These are phyloP conservation scores for Salix arbutifolia DNA, from an alignment of 345 rosid species.

Conservation along the genomic window DNA sequence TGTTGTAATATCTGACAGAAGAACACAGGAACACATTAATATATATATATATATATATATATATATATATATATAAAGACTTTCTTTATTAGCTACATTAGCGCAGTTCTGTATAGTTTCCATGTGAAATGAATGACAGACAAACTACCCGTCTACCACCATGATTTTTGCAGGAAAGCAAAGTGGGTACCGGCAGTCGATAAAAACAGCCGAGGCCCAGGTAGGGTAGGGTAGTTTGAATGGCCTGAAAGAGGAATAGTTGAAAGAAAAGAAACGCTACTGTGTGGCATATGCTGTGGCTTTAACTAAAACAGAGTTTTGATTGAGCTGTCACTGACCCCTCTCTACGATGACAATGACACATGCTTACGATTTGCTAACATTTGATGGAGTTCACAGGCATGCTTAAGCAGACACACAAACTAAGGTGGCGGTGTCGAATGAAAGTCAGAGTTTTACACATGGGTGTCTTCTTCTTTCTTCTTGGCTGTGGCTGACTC, in stretches of 20 bases:
- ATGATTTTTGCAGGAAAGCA: constrained; percentile 6
- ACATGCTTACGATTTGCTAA: constrained; percentile 6
- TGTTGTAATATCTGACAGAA: constrained; percentile 48
- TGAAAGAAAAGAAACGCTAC: not conserved
- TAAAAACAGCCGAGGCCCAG: not conserved
- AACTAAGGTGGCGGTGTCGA: constrained; percentile 21
- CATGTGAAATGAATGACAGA: constrained; percentile 10
- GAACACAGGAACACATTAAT: not conserved
- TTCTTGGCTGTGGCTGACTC: constrained; percentile 1
- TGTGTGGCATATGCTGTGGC: not conserved
- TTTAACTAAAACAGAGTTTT: not conserved
- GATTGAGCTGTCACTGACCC: constrained; percentile 30
- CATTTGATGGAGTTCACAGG: constrained; percentile 16
- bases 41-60: too few species aligned
- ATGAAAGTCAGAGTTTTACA: constrained; percentile 10
- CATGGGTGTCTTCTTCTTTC: constrained; percentile 13
- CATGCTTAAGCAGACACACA: constrained; percentile 19
- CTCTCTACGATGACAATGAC: constrained; percentile 16
- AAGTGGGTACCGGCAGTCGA: not conserved
- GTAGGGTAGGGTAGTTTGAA: constrained; percentile 4
- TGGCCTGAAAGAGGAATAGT: not conserved
- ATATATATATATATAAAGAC: not conserved
- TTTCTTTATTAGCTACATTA: not conserved
- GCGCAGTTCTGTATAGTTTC: not conserved
- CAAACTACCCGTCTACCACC: constrained; percentile 10